Evolutionary conservation across 139 green algal species (phyloP).

Genomic region (Volvox africanus): DNA sequence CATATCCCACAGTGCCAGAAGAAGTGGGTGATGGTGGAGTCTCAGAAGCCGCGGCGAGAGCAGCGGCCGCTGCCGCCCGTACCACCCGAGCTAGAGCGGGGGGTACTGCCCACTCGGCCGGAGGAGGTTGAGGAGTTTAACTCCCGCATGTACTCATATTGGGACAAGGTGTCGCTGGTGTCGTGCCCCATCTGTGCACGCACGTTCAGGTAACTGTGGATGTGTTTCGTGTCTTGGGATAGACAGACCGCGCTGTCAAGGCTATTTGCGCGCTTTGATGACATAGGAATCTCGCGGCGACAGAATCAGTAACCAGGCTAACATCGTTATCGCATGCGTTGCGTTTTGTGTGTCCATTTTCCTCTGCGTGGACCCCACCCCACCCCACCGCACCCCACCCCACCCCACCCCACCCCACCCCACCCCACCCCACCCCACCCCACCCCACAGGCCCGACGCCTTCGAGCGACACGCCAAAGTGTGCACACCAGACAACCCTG

Average conservation of each 20-base stretch:
- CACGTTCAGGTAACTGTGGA: conserved; percentile 55
- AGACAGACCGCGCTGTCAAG: too few relatives aligned
- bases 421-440: too few relatives aligned
- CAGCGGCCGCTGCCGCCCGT: conserved; percentile 58
- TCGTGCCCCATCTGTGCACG: conserved; percentile 55
- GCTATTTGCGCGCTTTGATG: too few relatives aligned
- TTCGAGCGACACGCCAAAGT: conserved; percentile 64
- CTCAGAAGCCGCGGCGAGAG: conserved; percentile 52
- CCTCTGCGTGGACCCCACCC: not conserved
- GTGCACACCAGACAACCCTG: conserved; percentile 64
- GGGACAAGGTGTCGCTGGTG: conserved; percentile 62
- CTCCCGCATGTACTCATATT: conserved; percentile 62
- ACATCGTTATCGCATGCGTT: too few relatives aligned
- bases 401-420: too few relatives aligned
- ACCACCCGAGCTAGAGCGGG: conserved; percentile 30
- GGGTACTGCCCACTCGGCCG: conserved; percentile 27
- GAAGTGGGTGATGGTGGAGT: conserved; percentile 61
- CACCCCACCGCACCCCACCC: too few relatives aligned
- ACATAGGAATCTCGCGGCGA: too few relatives aligned
- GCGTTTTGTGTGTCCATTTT: too few relatives aligned
- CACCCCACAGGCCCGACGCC: conserved; percentile 49
- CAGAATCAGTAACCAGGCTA: too few relatives aligned
- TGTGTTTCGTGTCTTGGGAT: too few relatives aligned
- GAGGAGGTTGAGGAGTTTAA: conserved; percentile 63
- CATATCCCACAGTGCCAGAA: conserved; percentile 67